These are phyloP conservation scores for Codiaeum variegatum DNA, from an alignment of 441 rosid species.

Conservation along the genomic window DNA sequence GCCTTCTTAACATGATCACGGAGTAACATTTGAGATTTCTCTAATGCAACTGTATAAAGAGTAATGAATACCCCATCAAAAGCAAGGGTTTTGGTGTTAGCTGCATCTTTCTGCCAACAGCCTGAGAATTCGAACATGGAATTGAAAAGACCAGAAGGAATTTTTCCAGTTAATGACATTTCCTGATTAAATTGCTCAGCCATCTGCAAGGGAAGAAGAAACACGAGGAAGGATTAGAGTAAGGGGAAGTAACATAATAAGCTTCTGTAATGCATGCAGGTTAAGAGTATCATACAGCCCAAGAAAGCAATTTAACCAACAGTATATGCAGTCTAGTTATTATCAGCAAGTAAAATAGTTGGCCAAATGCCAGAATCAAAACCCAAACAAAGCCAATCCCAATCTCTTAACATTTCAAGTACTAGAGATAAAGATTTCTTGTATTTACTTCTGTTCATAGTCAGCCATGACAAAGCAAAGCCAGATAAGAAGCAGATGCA, in stretches of 20 bases:
- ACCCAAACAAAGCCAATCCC: neutral
- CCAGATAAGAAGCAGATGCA: neutral
- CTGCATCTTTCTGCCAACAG: slow-evolving; percentile 94
- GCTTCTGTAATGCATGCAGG: neutral
- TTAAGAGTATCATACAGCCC: neutral
- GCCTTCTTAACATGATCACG: slow-evolving; percentile 75
- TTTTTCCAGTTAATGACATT: slow-evolving; percentile 79
- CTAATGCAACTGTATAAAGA: slow-evolving; percentile 76
- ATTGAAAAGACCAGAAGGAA: slow-evolving; percentile 92
- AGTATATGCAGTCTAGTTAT: neutral
- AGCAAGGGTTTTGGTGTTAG: slow-evolving; percentile 80
- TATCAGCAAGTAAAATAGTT: neutral
- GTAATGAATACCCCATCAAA: slow-evolving; percentile 93
- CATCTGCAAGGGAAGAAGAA: slow-evolving; percentile 51
- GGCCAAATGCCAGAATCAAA: neutral
- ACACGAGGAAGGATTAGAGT: neutral
- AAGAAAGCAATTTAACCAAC: neutral
- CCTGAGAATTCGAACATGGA: slow-evolving; percentile 82
- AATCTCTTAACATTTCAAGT: neutral
- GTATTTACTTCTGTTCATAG: neutral
- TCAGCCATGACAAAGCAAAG: neutral
- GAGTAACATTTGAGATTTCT: slow-evolving; percentile 74
- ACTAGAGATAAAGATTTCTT: neutral
- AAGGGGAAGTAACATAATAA: slow-evolving; percentile 1
- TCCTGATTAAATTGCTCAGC: slow-evolving; percentile 97